These are phyloP conservation scores for Cystobasidiaceae sp. DNA, from an alignment of 1,284 basidiomycete species.

Conservation along the genomic window DNA sequence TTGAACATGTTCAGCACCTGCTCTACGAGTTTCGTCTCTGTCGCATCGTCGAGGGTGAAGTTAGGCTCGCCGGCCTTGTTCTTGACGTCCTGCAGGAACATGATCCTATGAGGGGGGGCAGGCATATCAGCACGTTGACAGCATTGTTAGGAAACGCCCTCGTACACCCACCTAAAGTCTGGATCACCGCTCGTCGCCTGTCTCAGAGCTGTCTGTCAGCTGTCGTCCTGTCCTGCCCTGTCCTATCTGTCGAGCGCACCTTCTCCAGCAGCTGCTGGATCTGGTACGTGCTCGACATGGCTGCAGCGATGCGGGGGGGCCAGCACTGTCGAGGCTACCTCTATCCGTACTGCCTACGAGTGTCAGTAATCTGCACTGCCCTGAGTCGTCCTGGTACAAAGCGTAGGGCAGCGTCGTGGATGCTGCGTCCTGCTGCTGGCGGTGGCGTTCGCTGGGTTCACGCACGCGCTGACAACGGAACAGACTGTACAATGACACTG, in stretches of 20 bases:
- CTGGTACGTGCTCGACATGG: slow-evolving; percentile 31
- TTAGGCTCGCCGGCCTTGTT: slow-evolving; percentile 67
- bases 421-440: too few relatives aligned
- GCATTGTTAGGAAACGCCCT: slow-evolving; percentile 67
- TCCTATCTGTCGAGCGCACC: slow-evolving; percentile 54
- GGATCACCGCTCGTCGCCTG: slow-evolving; percentile 48
- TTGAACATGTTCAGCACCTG: slow-evolving; percentile 39
- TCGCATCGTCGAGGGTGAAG: slow-evolving; percentile 67
- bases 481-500: too few relatives aligned
- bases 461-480: too few relatives aligned
- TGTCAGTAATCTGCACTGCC: too few relatives aligned
- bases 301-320: background rate
- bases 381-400: too few relatives aligned
- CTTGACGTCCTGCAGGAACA: slow-evolving; percentile 88
- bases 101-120: slow-evolving; percentile 59
- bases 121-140: slow-evolving; percentile 66
- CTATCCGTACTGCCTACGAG: too few relatives aligned
- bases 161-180: slow-evolving; percentile 36
- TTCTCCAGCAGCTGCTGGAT: slow-evolving; percentile 37
- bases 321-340: background rate
- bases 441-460: too few relatives aligned
- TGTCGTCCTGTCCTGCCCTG: slow-evolving; percentile 39
- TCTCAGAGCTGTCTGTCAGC: slow-evolving; percentile 10
- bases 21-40: slow-evolving; percentile 40
- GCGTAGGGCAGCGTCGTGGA: too few relatives aligned